Base-by-base conservation (phyloP, 805 yeast genomes). In the Zygoascus bituminiphila region DNA sequence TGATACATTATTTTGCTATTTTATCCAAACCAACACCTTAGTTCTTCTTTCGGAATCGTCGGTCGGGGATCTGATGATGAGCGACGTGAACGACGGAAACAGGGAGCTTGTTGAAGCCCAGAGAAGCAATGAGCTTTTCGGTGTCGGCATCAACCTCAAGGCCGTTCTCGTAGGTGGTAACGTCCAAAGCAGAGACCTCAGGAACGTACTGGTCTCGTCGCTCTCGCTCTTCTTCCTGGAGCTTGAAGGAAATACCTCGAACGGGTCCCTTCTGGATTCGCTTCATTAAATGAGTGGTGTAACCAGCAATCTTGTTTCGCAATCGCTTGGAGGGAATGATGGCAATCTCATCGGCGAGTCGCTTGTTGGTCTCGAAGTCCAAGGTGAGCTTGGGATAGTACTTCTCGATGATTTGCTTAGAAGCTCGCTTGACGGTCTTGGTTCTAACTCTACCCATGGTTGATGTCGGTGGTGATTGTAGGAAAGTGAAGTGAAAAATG, bases 201-300 rank as follows among this genome's bases (percentile, higher is more conserved):
- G 99, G 99, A 69, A 94, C 98, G 78, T 89, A 93, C 81, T 93
- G 98, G 78, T 93, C 98, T 80, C 94, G 93, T 81, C 98, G 87
- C 82, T 93, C 99, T 84, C 98, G 91, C 84, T 93, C 99, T 81
- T 93, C 99, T 81, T 93, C 99, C 83, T 93, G 99, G 72, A 93
- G 87, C 78, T 94, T 94, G 96, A 93, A 93, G 67, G 99, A 93
- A 67, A 93, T 94, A 80, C 99, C 99, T 84, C 98, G 89, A 68
- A 93, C 99, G 81, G 99, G 99, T 74, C 99, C 99, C 83, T 91
- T 93, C 79, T 94, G 98, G 72, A 93, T 93, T 82, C 99, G 89
- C 83, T 88, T 93, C 98, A 93, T 94, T 76, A 93, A 84, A 78
- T 93, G 99, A 71, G 98, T 93, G 77, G 98, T 93, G 96, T 91